A percentile compares a stretch with the other conserved stretches of the same genome.
These are phyloP conservation scores for Stylosanthes scabra DNA, from an alignment of 331 rosid genomes.

Conservation along the genomic window DNA sequence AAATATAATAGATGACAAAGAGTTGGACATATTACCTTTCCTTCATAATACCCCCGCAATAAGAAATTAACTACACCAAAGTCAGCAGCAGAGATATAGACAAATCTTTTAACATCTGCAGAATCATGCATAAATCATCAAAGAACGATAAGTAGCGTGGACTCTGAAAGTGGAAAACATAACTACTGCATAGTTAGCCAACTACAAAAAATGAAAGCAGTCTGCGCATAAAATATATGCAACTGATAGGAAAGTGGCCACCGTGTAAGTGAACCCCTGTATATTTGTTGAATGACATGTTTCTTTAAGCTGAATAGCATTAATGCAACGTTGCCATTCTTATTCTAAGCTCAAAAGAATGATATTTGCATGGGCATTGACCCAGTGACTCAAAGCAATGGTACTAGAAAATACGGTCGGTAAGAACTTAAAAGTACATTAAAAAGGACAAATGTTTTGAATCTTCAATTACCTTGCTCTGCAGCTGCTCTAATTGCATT, in stretches of 20 bases:
- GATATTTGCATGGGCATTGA: background rate
- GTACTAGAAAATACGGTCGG: conserved; percentile 18
- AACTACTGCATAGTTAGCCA: background rate
- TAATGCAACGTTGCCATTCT: background rate
- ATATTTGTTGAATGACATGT: background rate
- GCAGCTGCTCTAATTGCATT: conserved; percentile 94
- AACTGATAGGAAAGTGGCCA: background rate
- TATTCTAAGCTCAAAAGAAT: conserved; percentile 10
- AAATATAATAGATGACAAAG: conserved; percentile 14
- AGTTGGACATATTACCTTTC: conserved; percentile 69
- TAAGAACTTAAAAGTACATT: conserved; percentile 24
- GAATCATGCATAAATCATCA: conserved; percentile 30
- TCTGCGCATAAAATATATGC: background rate
- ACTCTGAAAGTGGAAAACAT: conserved; percentile 13
- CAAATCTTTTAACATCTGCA: conserved; percentile 93
- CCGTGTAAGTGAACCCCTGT: conserved; percentile 18
- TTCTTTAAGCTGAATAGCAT: conserved; percentile 16
- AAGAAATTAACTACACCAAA: conserved; percentile 83
- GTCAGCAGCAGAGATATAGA: conserved; percentile 95
- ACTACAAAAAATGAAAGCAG: conserved; percentile 8
- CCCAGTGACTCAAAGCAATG: conserved; percentile 13
- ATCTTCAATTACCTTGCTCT: conserved; percentile 68
- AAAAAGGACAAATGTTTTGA: background rate
- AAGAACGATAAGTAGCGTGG: conserved; percentile 17
- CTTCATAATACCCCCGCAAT: conserved; percentile 87